Base-by-base conservation (phyloP, 2,329 filamentous ascomycete genomes). In the Raffaelea deltoideospora region DNA sequence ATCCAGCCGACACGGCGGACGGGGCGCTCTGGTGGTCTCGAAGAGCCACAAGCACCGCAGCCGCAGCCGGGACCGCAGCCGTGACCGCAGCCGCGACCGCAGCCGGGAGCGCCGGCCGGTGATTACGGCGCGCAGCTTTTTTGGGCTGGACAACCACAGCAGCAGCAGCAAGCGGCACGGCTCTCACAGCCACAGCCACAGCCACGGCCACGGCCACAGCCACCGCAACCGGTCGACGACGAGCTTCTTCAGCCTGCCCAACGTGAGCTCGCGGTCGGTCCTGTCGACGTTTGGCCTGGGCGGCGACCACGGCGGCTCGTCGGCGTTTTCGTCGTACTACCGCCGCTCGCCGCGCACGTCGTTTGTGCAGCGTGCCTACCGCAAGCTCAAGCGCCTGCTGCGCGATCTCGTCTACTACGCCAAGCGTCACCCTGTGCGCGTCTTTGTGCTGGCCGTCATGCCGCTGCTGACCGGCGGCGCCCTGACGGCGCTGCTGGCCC, bases 401-500 rank as follows among this genome's bases (percentile, higher is more conserved):
- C 79, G 80, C 50, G 78, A 93, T 53, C 74, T 95, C 9, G 66
- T 79, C 54, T 72, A 78, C 54, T 93, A 88, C 60, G 80, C 83
- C 49, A 79, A 83, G 53, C 69, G 75, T 27, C 79, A 95, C 60
- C 88, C 87, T 0, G 61, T 85, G 52, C 92, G 92, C 60, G 82
- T 93, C 33, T 82, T 95, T 63, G 67, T 83, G 64, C 71, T 86
- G 43, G 79, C 94, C 43, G 70, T 95, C 49, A 75, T 95, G 70
- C 88, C 88, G 10, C 67, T 96, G 40, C 63, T 95, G 49, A 86
- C 79, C 2, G 84, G 84, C 35, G 88, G 88, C 23, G 79, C 83
- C 21, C 60, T 95, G 46, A 77, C 77, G 9, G 82, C 79, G 33
- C 63, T 95, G 31, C 69, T 94, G 32, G 72, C 73, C 27, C 75